phyloP scores from a whole-genome alignment of 345 rosid genomes.

The Pugionium cornutum region DNA sequence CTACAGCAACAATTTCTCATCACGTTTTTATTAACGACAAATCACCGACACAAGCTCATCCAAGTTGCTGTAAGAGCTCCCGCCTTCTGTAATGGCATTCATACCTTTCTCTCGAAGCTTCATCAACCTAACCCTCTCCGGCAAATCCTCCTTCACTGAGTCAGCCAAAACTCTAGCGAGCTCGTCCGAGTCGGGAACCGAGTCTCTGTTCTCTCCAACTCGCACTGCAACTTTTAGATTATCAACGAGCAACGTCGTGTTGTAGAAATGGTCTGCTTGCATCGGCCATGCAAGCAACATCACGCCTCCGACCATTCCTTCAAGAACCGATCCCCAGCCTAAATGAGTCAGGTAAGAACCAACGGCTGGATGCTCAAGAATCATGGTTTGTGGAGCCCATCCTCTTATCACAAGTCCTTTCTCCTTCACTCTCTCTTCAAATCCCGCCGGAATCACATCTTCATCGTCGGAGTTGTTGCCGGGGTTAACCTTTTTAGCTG shows the following conservation, averaged over 20 bases:
- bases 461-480: neutral
- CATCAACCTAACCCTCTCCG: slow-evolving; percentile 21
- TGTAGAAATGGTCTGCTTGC: slow-evolving; percentile 45
- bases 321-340: slow-evolving; percentile 33
- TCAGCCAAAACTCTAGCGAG: slow-evolving; percentile 43
- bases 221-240: slow-evolving; percentile 29
- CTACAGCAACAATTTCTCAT: too few species aligned
- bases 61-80: slow-evolving; percentile 42
- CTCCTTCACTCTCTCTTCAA: slow-evolving; percentile 23
- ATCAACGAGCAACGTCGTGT: slow-evolving; percentile 43
- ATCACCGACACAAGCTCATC: slow-evolving; percentile 25
- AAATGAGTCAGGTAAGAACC: slow-evolving; percentile 30
- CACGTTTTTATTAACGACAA: too few species aligned
- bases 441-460: slow-evolving; percentile 28
- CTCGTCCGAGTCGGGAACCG: slow-evolving; percentile 35
- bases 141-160: slow-evolving; percentile 21
- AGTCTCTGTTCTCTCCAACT: slow-evolving; percentile 42
- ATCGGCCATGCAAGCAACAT: slow-evolving; percentile 53
- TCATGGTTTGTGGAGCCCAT: slow-evolving; percentile 33
- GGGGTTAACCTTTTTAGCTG: slow-evolving; percentile 15
- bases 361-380: slow-evolving; percentile 23
- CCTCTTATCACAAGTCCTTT: slow-evolving; percentile 25
- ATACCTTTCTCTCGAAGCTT: slow-evolving; percentile 22
- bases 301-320: slow-evolving; percentile 40
- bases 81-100: slow-evolving; percentile 39